These are phyloP conservation scores for Talaromyces islandicus DNA, from an alignment of 2,329 filamentous ascomycete species.

Conservation along the genomic window DNA sequence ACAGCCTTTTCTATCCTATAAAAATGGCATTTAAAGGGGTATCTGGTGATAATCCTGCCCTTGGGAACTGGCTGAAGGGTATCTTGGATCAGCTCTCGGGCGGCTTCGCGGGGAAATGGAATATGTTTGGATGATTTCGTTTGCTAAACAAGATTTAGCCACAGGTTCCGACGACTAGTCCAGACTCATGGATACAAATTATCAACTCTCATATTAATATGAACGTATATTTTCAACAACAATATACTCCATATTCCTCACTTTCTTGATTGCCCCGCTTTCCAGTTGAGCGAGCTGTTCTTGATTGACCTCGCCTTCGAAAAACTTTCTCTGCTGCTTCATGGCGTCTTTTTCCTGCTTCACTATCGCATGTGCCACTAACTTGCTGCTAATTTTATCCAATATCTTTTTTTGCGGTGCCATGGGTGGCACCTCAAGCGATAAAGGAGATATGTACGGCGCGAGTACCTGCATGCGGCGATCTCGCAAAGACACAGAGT, in stretches of 20 bases:
- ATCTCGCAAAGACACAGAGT: background rate
- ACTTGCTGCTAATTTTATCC: background rate
- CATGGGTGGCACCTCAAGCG: background rate
- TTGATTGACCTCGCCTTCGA: background rate
- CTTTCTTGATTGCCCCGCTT: background rate
- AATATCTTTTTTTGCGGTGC: background rate
- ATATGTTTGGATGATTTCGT: background rate
- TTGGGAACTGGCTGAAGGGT: slow-evolving; percentile 3
- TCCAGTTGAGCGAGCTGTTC: background rate
- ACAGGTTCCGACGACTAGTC: no score
- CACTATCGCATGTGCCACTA: background rate
- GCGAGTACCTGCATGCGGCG: background rate
- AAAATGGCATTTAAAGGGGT: background rate
- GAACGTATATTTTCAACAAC: background rate
- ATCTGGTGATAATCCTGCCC: background rate
- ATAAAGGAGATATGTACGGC: background rate
- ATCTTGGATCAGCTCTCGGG: slow-evolving; percentile 2
- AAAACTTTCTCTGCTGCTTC: background rate
- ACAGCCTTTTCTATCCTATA: slow-evolving; percentile 1
- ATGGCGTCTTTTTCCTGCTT: background rate
- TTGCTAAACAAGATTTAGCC: background rate
- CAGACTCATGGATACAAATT: no score
- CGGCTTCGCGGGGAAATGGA: background rate
- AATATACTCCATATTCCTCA: slow-evolving; percentile 4
- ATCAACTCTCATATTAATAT: background rate